These are phyloP conservation scores for Penicillium psychrofluorescens DNA, from an alignment of 495 filamentous ascomycete genomes.

Conservation along the genomic window DNA sequence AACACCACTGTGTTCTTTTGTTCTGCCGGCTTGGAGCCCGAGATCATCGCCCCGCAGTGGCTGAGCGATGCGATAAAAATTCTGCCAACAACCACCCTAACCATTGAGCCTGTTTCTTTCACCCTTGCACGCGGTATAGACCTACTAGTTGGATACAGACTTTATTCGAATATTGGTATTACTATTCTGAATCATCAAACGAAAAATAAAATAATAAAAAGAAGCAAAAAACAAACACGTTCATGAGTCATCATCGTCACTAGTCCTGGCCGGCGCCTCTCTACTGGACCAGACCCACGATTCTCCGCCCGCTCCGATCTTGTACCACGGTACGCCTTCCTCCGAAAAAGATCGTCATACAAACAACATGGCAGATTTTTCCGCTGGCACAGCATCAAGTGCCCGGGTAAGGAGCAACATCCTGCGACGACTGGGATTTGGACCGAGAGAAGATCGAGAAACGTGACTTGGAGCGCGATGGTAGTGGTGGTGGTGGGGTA, in stretches of 20 bases:
- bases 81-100: not conserved
- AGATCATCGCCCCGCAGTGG: slow-evolving; percentile 26
- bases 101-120: too few relatives aligned
- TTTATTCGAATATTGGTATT: not conserved
- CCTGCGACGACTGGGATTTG: slow-evolving; percentile 17
- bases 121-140: not conserved
- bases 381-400: slow-evolving; percentile 15
- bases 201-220: too few relatives aligned
- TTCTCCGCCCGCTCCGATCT: slow-evolving; percentile 1
- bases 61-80: not conserved
- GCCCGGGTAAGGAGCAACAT: slow-evolving; percentile 35
- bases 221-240: not conserved
- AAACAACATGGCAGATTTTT: not conserved
- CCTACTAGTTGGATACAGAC: not conserved
- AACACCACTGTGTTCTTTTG: too few relatives aligned
- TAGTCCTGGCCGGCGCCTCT: not conserved
- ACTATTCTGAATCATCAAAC: not conserved
- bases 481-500: slow-evolving; percentile 11
- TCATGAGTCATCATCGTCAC: not conserved
- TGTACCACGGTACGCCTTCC: slow-evolving; percentile 7
- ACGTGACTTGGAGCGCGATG: slow-evolving; percentile 26
- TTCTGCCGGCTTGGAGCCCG: not conserved
- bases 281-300: not conserved
- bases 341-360: not conserved
- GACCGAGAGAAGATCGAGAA: slow-evolving; percentile 27